Evolutionary conservation across 208 protist genomes (phyloP), one percentile per base, ranked within the genome.

Genomic region (Endotrypanum monterogeii): DNA sequence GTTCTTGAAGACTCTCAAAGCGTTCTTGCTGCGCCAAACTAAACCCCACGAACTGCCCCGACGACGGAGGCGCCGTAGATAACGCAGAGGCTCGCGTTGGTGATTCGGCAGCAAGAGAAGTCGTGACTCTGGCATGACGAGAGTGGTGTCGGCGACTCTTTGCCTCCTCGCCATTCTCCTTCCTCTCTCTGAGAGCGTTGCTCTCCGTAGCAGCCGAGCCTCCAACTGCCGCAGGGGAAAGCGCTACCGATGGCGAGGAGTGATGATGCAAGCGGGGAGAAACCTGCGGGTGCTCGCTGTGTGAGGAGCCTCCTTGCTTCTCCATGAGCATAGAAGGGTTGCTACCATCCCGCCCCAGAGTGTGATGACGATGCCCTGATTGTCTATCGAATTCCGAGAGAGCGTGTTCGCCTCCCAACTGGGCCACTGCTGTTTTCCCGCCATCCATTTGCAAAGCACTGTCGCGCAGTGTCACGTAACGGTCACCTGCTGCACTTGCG

Each of bases 1-100:
- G 60, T 16, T 70, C 60, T 54, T 85, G 73, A 28, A 85, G 71
- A 18, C 37, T 71, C 32, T 83, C 57, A 54, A 80, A 89, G 8
- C 82, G 79, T 3, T 73, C 35, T 55, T 76, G 57, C 67, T 84
- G 80, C 44, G 67, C 67, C 20, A 61, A 51, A 25, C 52, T 67
- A 48, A 84, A 72, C 41, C 71, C 73, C 0, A 68, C 51, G 39
- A 73, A 76, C 71, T 51, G 65, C 2, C 51, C 65, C n/a, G 69
- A 80, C 55, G 63, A 71, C n/a, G 74, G 30, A 7, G 44, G 51
- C 41, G 39, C 48, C 37, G 74, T 44, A 41, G 62, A 52, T 7
- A 28, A 51, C 62, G 62, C 62, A 18, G 25, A 28, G 62, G 20
- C 25, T 37, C 23, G 62, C n/a, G 39, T 12, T 9, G 25, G 62